Base-by-base conservation (phyloP, 257 asterid species). In the Phtheirospermum japonicum region DNA sequence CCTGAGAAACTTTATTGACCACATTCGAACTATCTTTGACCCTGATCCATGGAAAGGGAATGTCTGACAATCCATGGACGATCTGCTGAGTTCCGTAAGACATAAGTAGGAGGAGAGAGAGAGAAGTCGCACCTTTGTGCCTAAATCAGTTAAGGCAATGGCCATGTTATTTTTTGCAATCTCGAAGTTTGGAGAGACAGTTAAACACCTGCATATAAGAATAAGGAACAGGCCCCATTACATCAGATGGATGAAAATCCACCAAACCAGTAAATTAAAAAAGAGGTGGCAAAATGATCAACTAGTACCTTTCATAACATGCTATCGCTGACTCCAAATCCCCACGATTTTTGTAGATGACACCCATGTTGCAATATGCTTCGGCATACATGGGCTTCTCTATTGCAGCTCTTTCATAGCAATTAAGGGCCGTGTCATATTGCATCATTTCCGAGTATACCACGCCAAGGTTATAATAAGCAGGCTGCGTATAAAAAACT, bases 321-420 rank as follows among this genome's bases (percentile, higher is more conserved):
- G 97, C 85, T 56, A 93, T 85, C 57, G 99, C 95, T n/a, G 95
- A 81, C 75, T 87, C 97, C 86, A 93, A 73, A 77, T 89, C 99
- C 73, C 93, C 97, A 45, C 97, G 95, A 63, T 89, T 93, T 77
- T 93, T 93, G 69, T 78, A 89, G 71, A 89, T 93, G 43, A 93
- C 99, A 57, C 99, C 99, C 99, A 93, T 93, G 72, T 93, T 93
- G 80, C 99, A 93, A 75, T 89, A 93, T 67, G 99, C 99, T 82
- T 93, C 99, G 59, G 99, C 99, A 77, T 93, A 93, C 95, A 93
- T 85, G 65, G 99, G 99, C 72, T 92, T 82, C 79, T 93, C 96
- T 59, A 81, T 48, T 36, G 97, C 99, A 77, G 99, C 97, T 80
- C 80, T 89, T 73, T 93, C 97, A 52, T 93, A 93, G 81, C 96